phyloP scores from a whole-genome alignment of 345 rosid genomes.

The Zanthoxylum bungeanum region DNA sequence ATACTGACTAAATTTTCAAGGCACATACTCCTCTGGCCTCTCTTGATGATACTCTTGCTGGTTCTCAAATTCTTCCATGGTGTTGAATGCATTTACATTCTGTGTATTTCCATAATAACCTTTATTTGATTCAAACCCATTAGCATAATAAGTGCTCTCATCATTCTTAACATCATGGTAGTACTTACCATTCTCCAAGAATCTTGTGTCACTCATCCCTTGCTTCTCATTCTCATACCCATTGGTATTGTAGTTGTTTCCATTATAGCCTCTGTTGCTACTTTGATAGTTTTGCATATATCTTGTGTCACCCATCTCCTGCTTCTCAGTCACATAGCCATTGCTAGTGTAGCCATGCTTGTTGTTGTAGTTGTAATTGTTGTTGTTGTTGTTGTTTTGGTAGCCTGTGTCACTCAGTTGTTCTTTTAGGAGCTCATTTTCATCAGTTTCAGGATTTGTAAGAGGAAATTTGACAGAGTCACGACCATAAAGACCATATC shows the following conservation, averaged over 20 bases:
- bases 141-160: conserved; percentile 15
- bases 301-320: conserved; percentile 68
- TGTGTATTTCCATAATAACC: conserved; percentile 19
- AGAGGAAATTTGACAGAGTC: conserved; percentile 40
- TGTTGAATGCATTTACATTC: conserved; percentile 43
- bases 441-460: conserved; percentile 27
- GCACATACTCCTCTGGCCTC: conserved; percentile 32
- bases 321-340: conserved; percentile 31
- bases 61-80: conserved; percentile 56
- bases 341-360: conserved; percentile 25
- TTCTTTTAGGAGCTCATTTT: conserved; percentile 30
- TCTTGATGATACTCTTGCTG: conserved; percentile 28
- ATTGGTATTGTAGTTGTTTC: conserved; percentile 25
- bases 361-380: conserved; percentile 5
- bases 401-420: conserved; percentile 28
- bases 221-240: conserved; percentile 35
- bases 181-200: conserved; percentile 46
- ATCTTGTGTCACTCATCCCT: conserved; percentile 68
- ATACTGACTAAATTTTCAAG: conserved; percentile 26
- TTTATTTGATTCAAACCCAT: conserved; percentile 9
- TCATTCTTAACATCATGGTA: conserved; percentile 23
- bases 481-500: conserved; percentile 44
- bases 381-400: conserved; percentile 13
- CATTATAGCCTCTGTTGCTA: conserved; percentile 12
- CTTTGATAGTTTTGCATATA: conserved; percentile 29